Evolutionary conservation across 2,329 filamentous ascomycete species (phyloP), one percentile per base, ranked within the genome.

Genomic region (Fusarium nurragi): DNA sequence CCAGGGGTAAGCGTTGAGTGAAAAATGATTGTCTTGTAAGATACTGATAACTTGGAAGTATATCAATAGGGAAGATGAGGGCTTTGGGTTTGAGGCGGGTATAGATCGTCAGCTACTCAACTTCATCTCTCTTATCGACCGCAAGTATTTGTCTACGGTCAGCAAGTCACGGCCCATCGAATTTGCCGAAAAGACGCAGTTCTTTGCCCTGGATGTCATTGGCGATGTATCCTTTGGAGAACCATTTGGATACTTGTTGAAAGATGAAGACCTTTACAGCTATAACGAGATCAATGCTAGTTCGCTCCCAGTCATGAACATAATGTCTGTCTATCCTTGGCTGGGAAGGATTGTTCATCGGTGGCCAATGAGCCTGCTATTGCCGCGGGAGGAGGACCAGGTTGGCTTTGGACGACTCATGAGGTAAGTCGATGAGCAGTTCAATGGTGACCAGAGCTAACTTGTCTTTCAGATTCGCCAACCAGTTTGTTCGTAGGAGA

Each of bases 151-250:
- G 10, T 80, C 79, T 5, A 78, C 68, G 2, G 68, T 76, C 5
- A 60, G 55, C 3, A 57, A 75, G 2, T 75, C 75, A 22, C 68
- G 69, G 1, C 76, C 75, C 0, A 75, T 86, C 54, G 82, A 86
- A 54, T 69, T 86, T 9, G 81, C 79, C 9, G 69, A 74, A 16
- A 82, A 82, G 52, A 72, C 81, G 0, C 80, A 83, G n/a, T 85
- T 77, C 70, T 82, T 86, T 53, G 82, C 83, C 0, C 73, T 86
- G 3, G 85, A 87, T 62, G 81, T 85, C 11, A 83, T 87, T 57
- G 82, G 79, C 40, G 75, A 77, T 22, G 73, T 87, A 13, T 81
- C 81, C 1, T 78, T 86, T 16, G 83, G 84, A 16, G 73, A 77
- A 16, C 47, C 80, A 0, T 86, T 84, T 51, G 82, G 83, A 23